Percentiles rank a stretch among this genome's conserved stretches.
phyloP scores from a whole-genome alignment of 2,329 filamentous ascomycete genomes.

The Ascochyta fabae region DNA sequence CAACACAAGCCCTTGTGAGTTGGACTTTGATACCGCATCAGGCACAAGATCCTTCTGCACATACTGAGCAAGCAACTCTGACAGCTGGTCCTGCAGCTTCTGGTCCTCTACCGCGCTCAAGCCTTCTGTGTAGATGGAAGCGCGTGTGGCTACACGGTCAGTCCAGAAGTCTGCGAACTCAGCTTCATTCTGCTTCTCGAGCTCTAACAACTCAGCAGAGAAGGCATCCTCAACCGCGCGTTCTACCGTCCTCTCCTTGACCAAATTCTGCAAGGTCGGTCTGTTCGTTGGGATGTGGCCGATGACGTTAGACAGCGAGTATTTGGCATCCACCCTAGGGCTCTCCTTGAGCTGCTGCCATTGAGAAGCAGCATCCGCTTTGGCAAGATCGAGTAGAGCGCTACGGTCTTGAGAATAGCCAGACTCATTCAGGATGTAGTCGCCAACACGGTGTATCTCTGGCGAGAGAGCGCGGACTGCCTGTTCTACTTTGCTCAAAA shows the following conservation, averaged over 20 bases:
- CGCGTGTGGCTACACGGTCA: conserved; percentile 37
- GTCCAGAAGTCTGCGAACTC: conserved; percentile 43
- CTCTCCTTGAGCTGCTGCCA: conserved; percentile 33
- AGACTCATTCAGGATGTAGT: conserved; percentile 28
- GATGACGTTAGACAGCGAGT: conserved; percentile 27
- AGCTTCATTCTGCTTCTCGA: conserved; percentile 39
- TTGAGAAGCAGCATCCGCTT: conserved; percentile 28
- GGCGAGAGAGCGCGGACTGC: conserved; percentile 13
- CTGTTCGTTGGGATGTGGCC: conserved; percentile 11
- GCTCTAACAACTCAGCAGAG: conserved; percentile 27
- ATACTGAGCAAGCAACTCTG: conserved; percentile 40
- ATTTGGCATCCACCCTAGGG: conserved; percentile 32
- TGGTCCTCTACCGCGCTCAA: conserved; percentile 32
- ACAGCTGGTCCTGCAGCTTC: conserved; percentile 44
- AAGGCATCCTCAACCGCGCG: conserved; percentile 34
- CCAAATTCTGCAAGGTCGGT: conserved; percentile 21
- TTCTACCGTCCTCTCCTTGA: conserved; percentile 27
- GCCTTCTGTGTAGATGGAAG: conserved; percentile 35
- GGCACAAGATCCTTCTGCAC: conserved; percentile 44
- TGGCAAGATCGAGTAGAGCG: conserved; percentile 24
- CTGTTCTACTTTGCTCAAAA: conserved; percentile 22
- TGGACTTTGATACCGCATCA: conserved; percentile 40
- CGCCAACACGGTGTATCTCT: conserved; percentile 18
- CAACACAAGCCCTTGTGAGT: conserved; percentile 37
- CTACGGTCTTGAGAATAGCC: conserved; percentile 16